Base-by-base conservation (phyloP, 2,329 filamentous ascomycete genomes). In the Stemphylium vesicarium region DNA sequence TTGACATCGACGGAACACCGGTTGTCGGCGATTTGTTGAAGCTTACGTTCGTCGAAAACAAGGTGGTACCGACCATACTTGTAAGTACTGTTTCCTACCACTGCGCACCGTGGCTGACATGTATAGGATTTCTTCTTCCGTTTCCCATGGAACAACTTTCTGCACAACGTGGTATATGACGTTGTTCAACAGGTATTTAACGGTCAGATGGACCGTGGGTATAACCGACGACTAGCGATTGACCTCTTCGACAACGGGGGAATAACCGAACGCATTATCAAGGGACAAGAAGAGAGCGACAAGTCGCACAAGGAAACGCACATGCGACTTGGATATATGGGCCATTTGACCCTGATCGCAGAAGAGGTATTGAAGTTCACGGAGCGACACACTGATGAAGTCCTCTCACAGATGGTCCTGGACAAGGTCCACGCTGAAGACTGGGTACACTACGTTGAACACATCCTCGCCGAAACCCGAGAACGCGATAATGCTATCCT, bases 111-210 rank as follows among this genome's bases (percentile, higher is more conserved):
- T 6, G 29, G 33, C 50, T 65, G 22, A 29, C 26, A 8, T 20
- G 3, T n/a, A 1, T 62, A 96, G 92, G 91, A 92, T 53, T 98
- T 98, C 80, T 99, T 99, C 79, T 99, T 99, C 81, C 87, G 89
- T 56, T 99, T 98, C 70, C 94, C 95, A 1, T 99, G 95, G 95
- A 99, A 99, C 77, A 99, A 99, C 75, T 99, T 99, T 72, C 84
- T 99, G 39, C 95, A 99, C 78, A 99, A 99, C 71, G 95, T 99
- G 38, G 95, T 99, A 42, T 99, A 99, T 73, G 95, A 99, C 75
- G 93, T 99, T 70, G 91, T 99, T 38, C 95, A 99, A 75, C 95
- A 99, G 79, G 95, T 99, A 1, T 98, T 99, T 77, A 99, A 99
- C 72, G 95, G 95, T 8, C 92, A 92, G 0, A 96, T 99, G 90